phyloP scores from a whole-genome alignment of 2,329 filamentous ascomycete genomes.

The Fusarium solani-melongenae region DNA sequence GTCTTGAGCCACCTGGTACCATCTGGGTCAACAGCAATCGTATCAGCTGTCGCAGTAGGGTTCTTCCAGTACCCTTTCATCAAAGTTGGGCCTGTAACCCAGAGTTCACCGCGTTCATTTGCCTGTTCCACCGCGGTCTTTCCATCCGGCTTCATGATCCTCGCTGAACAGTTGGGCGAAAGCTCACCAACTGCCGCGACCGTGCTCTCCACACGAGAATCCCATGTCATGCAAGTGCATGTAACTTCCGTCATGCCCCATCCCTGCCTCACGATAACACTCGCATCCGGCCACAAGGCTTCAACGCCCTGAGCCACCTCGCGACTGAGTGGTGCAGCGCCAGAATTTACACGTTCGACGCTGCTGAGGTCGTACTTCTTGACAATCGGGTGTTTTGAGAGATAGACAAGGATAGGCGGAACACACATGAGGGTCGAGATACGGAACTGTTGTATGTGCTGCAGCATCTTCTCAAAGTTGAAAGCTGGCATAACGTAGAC shows the following conservation, averaged over 20 bases:
- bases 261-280: slow-evolving; percentile 67
- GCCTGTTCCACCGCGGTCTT: slow-evolving; percentile 57
- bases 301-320: slow-evolving; percentile 58
- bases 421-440: slow-evolving; percentile 75
- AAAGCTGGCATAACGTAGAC: slow-evolving; percentile 84
- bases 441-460: slow-evolving; percentile 72
- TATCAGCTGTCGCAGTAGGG: slow-evolving; percentile 72
- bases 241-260: slow-evolving; percentile 92
- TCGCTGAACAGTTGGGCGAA: slow-evolving; percentile 62
- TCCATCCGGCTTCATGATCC: slow-evolving; percentile 69
- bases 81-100: slow-evolving; percentile 76
- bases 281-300: slow-evolving; percentile 60
- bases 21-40: slow-evolving; percentile 57
- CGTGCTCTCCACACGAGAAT: slow-evolving; percentile 64
- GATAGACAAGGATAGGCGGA: slow-evolving; percentile 77
- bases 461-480: slow-evolving; percentile 78
- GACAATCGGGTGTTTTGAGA: slow-evolving; percentile 76
- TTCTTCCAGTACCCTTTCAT: slow-evolving; percentile 84
- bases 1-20: slow-evolving; percentile 76
- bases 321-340: slow-evolving; percentile 74
- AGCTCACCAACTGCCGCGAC: slow-evolving; percentile 35
- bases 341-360: slow-evolving; percentile 67
- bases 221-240: slow-evolving; percentile 74
- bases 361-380: slow-evolving; percentile 76
- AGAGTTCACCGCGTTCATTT: slow-evolving; percentile 75